These are phyloP conservation scores for Fonsecaea multimorphosa DNA, from an alignment of 2,329 filamentous ascomycete genomes.

Conservation along the genomic window DNA sequence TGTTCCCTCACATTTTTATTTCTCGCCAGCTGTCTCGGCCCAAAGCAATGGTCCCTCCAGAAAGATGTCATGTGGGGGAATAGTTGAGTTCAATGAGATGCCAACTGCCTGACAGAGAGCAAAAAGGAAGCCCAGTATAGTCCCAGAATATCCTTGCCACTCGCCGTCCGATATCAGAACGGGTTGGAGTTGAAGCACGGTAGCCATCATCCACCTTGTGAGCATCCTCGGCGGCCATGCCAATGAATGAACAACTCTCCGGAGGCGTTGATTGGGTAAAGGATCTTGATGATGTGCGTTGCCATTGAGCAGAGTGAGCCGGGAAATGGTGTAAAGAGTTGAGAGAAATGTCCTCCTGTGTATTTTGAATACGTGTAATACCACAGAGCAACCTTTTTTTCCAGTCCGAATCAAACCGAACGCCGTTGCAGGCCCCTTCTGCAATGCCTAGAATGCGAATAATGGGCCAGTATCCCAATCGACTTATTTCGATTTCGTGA, in stretches of 20 bases:
- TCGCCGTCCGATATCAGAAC: neutral
- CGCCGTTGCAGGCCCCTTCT: neutral
- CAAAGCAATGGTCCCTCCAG: neutral
- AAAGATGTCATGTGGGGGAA: neutral
- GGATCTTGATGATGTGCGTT: neutral
- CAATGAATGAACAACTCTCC: neutral
- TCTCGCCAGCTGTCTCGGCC: neutral
- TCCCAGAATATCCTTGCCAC: neutral
- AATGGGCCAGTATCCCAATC: slow-evolving; percentile 35
- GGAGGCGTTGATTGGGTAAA: neutral
- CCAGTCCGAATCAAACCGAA: neutral
- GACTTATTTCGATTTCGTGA: slow-evolving; percentile 54
- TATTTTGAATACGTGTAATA: neutral
- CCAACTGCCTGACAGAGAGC: neutral
- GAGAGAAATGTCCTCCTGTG: slow-evolving; percentile 3
- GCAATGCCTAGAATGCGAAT: neutral
- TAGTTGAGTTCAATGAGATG: neutral
- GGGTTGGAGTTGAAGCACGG: neutral
- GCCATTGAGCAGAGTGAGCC: neutral
- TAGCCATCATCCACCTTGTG: neutral
- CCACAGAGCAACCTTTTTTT: neutral
- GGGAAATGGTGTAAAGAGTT: neutral
- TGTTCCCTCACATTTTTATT: neutral
- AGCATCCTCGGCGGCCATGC: neutral
- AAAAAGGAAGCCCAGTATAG: neutral